phyloP scores from a whole-genome alignment of 2,329 filamentous ascomycete species.

The Stachybotrys chlorohalonatus region DNA sequence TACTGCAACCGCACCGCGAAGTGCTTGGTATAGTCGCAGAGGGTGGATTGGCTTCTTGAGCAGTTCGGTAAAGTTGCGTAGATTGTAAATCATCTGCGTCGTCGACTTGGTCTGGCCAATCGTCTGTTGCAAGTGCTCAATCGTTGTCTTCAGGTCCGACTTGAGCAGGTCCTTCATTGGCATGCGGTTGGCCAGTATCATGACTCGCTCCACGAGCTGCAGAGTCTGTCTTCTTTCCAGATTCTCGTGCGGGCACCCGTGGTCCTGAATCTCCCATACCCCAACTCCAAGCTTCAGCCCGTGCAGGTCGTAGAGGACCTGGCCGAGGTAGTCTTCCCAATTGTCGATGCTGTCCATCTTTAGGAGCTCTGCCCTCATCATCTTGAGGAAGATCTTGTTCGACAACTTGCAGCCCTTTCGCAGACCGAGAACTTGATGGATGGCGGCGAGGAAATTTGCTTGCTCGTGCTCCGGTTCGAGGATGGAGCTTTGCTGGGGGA shows the following conservation, averaged over 20 bases:
- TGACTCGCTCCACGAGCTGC: slow-evolving; percentile 74
- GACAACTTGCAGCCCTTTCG: slow-evolving; percentile 79
- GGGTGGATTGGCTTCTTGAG: slow-evolving; percentile 80
- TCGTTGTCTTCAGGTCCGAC: slow-evolving; percentile 79
- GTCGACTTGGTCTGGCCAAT: slow-evolving; percentile 72
- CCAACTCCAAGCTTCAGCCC: slow-evolving; percentile 67
- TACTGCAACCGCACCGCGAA: slow-evolving; percentile 67
- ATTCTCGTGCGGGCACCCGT: slow-evolving; percentile 67
- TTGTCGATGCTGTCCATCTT: slow-evolving; percentile 67
- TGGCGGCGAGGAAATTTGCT: slow-evolving; percentile 68
- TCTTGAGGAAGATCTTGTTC: slow-evolving; percentile 79
- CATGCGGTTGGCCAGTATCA: slow-evolving; percentile 71
- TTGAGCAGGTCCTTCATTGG: slow-evolving; percentile 87
- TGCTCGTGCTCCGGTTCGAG: slow-evolving; percentile 60
- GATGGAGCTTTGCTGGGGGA: slow-evolving; percentile 60
- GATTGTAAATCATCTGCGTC: slow-evolving; percentile 77
- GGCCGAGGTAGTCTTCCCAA: slow-evolving; percentile 78
- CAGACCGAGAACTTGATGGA: slow-evolving; percentile 77
- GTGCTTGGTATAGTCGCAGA: slow-evolving; percentile 66
- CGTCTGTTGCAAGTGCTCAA: slow-evolving; percentile 86
- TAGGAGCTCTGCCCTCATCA: slow-evolving; percentile 80
- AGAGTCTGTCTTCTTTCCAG: slow-evolving; percentile 75
- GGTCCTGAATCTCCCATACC: slow-evolving; percentile 61
- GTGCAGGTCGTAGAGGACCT: slow-evolving; percentile 76
- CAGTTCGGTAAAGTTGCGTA: slow-evolving; percentile 71